phyloP scores from a whole-genome alignment of 495 filamentous ascomycete genomes.

The Penicillium atrosanguineum region DNA sequence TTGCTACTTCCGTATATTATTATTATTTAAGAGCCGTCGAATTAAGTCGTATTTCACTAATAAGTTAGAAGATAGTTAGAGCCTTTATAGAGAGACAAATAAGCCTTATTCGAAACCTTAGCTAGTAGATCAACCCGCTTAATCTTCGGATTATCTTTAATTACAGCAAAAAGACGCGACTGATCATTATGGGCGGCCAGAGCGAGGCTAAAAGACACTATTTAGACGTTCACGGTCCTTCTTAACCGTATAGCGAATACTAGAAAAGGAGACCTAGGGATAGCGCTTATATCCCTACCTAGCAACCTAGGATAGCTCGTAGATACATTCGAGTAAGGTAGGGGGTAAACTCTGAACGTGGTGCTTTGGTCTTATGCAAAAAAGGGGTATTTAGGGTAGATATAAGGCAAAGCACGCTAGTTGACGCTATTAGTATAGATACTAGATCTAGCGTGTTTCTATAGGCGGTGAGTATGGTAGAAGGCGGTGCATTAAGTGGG shows the following conservation, averaged over 20 bases:
- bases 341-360: constrained; percentile 9
- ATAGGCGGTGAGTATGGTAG: too few species aligned
- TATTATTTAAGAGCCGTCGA: too few species aligned
- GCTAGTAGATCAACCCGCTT: constrained; percentile 6
- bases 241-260: constrained; percentile 13
- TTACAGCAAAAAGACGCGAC: constrained; percentile 2
- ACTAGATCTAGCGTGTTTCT: too few species aligned
- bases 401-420: too few species aligned
- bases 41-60: too few species aligned
- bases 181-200: constrained; percentile 5
- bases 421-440: too few species aligned
- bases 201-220: constrained; percentile 12
- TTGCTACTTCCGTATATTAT: too few species aligned
- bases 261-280: constrained; percentile 9
- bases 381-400: too few species aligned
- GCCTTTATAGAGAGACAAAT: too few species aligned
- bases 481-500: too few species aligned
- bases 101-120: constrained; percentile 1
- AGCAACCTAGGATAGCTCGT: constrained; percentile 12
- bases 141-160: constrained; percentile 6
- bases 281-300: constrained; percentile 17
- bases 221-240: constrained; percentile 11
- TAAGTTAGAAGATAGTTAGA: too few species aligned
- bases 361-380: too few species aligned
- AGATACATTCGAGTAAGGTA: constrained; percentile 16